Evolutionary conservation across 1,284 basidiomycete species (phyloP), one percentile per base, ranked within the genome.

Genomic region (Coniferiporia sulphurascens): DNA sequence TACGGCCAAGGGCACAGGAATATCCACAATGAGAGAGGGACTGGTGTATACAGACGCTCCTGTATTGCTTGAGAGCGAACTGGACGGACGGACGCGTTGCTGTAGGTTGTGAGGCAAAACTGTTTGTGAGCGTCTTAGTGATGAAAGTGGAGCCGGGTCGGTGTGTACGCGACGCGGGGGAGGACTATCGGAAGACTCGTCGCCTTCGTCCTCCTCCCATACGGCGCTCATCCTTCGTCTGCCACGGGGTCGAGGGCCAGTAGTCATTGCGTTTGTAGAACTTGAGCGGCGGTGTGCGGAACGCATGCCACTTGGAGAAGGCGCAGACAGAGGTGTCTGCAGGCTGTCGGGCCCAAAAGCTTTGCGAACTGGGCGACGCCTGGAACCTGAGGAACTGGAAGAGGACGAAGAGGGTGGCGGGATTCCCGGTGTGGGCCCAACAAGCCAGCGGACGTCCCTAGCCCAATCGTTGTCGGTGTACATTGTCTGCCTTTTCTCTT

Each of bases 361-460:
- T 5, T 21, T 38, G 22, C 13, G 19, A 15, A 46, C 15, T 10
- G 38, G 54, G 21, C 38, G 32, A 6, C 52, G 51, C 38, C 55
- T 58, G 17, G 55, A 63, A 61, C 56, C 64, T 56, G 52, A 68
- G 58, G 34, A 68, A 61, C 21, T 59, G 62, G 58, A 59, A 61
- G 17, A 64, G 49, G 43, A 36, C 60, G 59, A 61, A 63, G 59
- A 64, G 65, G 64, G 15, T 12, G 66, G 56, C 54, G 65, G 63
- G 27, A 67, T 63, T 22, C 63, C 55, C 12, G 66, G 66, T 6
- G 77, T 73, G 7, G 77, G 71, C 9, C 38, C 38, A 10, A 78
- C 78, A 35, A 87, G 78, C 83, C 82, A 85, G 45, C 82, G 77
- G 17, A 85, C 82, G 61, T 87, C 85, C 65, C 78, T 82, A 12